phyloP scores from a whole-genome alignment of 2,329 filamentous ascomycete species.

The Clonostachys rhizophaga region DNA sequence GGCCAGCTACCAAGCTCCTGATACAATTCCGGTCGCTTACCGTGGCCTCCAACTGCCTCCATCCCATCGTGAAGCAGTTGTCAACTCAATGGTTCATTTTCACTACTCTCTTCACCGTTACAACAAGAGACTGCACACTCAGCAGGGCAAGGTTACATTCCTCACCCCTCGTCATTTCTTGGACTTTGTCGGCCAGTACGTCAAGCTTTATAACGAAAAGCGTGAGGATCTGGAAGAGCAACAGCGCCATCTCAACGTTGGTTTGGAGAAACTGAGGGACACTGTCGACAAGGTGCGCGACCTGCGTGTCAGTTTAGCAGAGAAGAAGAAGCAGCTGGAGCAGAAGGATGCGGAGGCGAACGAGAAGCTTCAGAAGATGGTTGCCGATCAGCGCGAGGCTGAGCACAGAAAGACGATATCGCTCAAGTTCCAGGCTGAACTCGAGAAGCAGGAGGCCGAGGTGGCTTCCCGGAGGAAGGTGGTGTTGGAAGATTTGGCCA shows the following conservation, averaged over 20 bases:
- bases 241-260: constrained; percentile 95
- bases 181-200: constrained; percentile 97
- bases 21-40: constrained; percentile 91
- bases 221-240: constrained; percentile 98
- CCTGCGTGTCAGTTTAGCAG: constrained; percentile 80
- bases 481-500: constrained; percentile 81
- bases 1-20: constrained; percentile 77
- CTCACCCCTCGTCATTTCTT: constrained; percentile 95
- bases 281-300: constrained; percentile 97
- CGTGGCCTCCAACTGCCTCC: constrained; percentile 79
- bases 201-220: constrained; percentile 96
- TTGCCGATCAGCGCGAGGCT: constrained; percentile 90
- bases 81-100: constrained; percentile 99
- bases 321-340: constrained; percentile 92
- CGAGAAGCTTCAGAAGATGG: constrained; percentile 95
- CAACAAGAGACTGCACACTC: constrained; percentile 82
- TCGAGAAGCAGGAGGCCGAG: constrained; percentile 86
- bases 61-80: constrained; percentile 83
- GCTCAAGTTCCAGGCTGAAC: constrained; percentile 78
- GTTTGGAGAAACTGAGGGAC: constrained; percentile 93
- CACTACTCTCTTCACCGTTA: constrained; percentile 91
- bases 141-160: constrained; percentile 89
- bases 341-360: constrained; percentile 94
- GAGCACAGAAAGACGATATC: constrained; percentile 87
- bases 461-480: constrained; percentile 79